Evolutionary conservation across 2,329 filamentous ascomycete species (phyloP).

Genomic region (Trichoderma semiorbis): DNA sequence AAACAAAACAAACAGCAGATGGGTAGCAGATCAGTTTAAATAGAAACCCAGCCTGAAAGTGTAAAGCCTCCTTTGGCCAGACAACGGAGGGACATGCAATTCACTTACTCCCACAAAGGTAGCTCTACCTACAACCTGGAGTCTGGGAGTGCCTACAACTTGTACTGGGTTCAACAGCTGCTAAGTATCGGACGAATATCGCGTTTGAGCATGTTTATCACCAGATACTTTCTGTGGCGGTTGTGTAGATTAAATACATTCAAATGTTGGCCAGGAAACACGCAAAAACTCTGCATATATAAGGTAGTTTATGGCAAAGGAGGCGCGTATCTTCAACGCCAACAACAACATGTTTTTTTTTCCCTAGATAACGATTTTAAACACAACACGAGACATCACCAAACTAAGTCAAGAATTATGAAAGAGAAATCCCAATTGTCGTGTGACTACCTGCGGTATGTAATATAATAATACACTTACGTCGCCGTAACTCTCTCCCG

Average conservation of each 20-base stretch:
- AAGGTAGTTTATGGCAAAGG: not conserved
- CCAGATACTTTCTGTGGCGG: not conserved
- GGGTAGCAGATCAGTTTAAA: not conserved
- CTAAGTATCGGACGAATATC: not conserved
- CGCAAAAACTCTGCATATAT: not conserved
- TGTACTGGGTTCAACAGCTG: not conserved
- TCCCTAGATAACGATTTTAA: not conserved
- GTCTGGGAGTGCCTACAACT: not conserved
- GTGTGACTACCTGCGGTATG: slow-evolving; percentile 5
- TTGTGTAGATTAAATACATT: not conserved
- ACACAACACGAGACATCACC: not conserved
- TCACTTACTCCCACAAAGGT: not conserved
- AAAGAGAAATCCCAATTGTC: not conserved
- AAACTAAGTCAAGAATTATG: not conserved
- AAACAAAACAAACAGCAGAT: not conserved
- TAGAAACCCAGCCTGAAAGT: not conserved
- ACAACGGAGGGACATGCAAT: not conserved
- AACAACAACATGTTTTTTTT: not conserved
- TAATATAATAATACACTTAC: slow-evolving; percentile 9
- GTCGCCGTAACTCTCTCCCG: not conserved
- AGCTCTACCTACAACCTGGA: not conserved
- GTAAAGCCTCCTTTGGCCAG: not conserved
- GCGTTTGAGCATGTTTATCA: not conserved
- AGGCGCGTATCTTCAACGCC: not conserved
- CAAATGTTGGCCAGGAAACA: not conserved